Conservation (phyloP, 495 filamentous ascomycete species). For the Xylaria telfairii region DNA sequence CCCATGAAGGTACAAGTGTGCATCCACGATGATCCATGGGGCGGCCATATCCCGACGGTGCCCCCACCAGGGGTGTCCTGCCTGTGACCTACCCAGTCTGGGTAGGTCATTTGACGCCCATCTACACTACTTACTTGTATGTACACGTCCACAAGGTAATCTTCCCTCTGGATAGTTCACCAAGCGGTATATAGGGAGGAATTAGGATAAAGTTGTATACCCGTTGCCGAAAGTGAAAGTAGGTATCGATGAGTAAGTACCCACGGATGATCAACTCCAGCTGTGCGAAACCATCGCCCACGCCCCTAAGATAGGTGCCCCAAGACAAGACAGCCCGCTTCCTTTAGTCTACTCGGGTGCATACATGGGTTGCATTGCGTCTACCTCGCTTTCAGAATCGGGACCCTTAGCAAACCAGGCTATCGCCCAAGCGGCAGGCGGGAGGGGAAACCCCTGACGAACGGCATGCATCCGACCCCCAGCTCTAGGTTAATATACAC, state of each 20-base stretch:
- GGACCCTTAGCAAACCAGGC: not conserved
- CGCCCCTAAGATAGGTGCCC: not conserved
- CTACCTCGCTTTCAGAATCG: not conserved
- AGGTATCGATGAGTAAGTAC: not conserved
- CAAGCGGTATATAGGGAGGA: not conserved
- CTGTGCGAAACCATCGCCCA: too few relatives aligned
- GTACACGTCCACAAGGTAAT: too few relatives aligned
- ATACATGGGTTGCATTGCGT: not conserved
- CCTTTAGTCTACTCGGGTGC: not conserved
- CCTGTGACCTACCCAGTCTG: not conserved
- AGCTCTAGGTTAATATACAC: not conserved
- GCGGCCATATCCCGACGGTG: not conserved
- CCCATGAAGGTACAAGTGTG: slow-evolving; percentile 2
- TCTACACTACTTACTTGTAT: not conserved
- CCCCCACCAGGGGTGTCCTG: not conserved
- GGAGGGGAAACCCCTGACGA: not conserved
- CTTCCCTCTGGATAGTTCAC: not conserved
- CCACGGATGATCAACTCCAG: not conserved
- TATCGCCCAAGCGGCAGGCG: slow-evolving; percentile 11
- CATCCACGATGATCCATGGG: not conserved
- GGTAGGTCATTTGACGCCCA: not conserved
- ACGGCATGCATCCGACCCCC: not conserved
- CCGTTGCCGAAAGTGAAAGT: not conserved
- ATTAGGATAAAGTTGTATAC: not conserved
- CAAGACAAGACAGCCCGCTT: slow-evolving; percentile 6